Conservation (phyloP, 495 filamentous ascomycete genomes). For the Bacidia rubella region DNA sequence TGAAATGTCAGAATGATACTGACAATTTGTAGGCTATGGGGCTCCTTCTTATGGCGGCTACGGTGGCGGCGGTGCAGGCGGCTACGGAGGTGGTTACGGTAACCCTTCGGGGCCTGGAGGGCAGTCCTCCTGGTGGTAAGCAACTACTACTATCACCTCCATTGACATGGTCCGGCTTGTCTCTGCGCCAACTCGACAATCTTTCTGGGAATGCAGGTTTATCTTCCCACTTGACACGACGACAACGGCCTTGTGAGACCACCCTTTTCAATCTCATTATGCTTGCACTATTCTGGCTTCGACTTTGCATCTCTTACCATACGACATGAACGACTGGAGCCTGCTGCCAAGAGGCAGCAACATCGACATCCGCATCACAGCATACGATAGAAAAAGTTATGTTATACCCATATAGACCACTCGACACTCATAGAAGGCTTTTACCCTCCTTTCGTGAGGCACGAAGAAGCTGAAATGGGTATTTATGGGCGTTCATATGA, state of each 20-base stretch:
- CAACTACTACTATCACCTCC: neutral
- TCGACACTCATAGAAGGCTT: slow-evolving; percentile 13
- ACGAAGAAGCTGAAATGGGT: neutral
- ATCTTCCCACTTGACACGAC: neutral
- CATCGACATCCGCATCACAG: slow-evolving; percentile 30
- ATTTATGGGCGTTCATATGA: slow-evolving; percentile 16
- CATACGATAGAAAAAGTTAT: slow-evolving; percentile 74
- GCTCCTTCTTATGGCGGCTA: slow-evolving; percentile 25
- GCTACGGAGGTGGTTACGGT: slow-evolving; percentile 50
- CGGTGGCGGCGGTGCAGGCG: slow-evolving; percentile 24
- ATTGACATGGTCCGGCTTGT: neutral
- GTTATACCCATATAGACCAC: slow-evolving; percentile 28
- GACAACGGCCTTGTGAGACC: neutral
- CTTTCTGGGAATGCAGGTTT: too few species aligned
- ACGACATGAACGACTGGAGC: slow-evolving; percentile 6
- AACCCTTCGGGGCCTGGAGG: slow-evolving; percentile 74
- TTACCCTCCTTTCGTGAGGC: slow-evolving; percentile 4
- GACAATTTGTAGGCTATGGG: slow-evolving; percentile 25
- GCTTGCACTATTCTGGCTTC: neutral
- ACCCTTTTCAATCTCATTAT: neutral
- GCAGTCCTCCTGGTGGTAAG: slow-evolving; percentile 94
- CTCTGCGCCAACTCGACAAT: too few species aligned
- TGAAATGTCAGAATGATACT: neutral
- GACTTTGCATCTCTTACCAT: neutral
- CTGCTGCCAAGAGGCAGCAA: slow-evolving; percentile 19